Evolutionary conservation across 306 rosid genomes (phyloP).

Genomic region (Argentina anserina): DNA sequence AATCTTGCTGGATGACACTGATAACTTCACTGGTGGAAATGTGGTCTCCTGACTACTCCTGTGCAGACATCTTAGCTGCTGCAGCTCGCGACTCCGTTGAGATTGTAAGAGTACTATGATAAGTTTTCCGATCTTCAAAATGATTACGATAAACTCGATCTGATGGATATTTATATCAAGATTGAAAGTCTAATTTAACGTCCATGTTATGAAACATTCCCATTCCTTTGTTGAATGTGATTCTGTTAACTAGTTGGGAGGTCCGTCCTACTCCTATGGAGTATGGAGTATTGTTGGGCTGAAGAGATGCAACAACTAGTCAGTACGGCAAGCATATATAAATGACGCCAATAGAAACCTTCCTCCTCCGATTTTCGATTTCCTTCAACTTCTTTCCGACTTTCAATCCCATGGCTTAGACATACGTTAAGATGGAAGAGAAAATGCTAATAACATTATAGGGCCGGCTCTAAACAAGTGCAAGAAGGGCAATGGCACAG

Average conservation of each 20-base stretch:
- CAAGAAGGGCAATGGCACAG: too few species aligned
- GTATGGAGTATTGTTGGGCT: constrained; percentile 26
- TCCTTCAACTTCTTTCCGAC: constrained; percentile 32
- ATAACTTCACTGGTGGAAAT: constrained; percentile 1
- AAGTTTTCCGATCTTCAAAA: too few species aligned
- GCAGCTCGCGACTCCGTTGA: constrained; percentile 44
- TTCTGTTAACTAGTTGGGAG: constrained; percentile 25
- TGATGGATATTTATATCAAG: too few species aligned
- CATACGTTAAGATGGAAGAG: too few species aligned
- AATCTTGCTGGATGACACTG: constrained; percentile 40
- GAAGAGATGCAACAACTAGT: constrained; percentile 40
- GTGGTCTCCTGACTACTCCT: constrained; percentile 37
- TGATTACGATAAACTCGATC: too few species aligned
- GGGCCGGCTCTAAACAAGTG: too few species aligned
- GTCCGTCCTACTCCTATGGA: constrained; percentile 16
- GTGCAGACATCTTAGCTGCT: constrained; percentile 37
- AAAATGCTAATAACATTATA: too few species aligned
- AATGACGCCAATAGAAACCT: constrained; percentile 25
- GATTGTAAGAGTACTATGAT: constrained; percentile 23
- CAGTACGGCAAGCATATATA: too few species aligned
- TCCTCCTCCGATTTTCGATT: constrained; percentile 26
- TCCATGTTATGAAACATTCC: too few species aligned
- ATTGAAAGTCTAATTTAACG: too few species aligned
- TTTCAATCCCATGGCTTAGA: constrained; percentile 37
- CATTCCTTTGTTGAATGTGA: neutral